These are phyloP conservation scores for Podosphaera fusca DNA, from an alignment of 2,329 filamentous ascomycete genomes.

Conservation along the genomic window DNA sequence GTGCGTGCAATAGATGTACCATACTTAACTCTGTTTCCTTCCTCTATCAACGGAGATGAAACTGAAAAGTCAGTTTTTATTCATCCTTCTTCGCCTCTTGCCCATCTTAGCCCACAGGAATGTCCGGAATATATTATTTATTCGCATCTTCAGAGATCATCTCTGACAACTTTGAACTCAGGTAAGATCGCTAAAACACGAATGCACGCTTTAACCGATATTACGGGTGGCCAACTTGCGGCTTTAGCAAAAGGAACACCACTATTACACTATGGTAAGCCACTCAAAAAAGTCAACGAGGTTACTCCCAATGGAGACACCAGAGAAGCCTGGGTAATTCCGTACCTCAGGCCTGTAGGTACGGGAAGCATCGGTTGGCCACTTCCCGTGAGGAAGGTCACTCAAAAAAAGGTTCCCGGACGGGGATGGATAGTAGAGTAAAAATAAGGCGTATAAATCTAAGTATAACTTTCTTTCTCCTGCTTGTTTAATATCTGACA, in stretches of 20 bases:
- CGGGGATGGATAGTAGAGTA: slow-evolving; percentile 42
- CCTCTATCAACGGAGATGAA: slow-evolving; percentile 25
- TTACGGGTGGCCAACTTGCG: slow-evolving; percentile 53
- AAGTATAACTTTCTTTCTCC: background rate
- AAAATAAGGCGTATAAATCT: background rate
- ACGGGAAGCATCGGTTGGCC: slow-evolving; percentile 50
- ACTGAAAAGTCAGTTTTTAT: slow-evolving; percentile 54
- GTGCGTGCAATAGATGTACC: slow-evolving; percentile 78
- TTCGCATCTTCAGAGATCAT: slow-evolving; percentile 53
- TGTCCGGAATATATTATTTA: slow-evolving; percentile 80
- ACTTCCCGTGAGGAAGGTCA: slow-evolving; percentile 61
- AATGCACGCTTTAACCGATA: slow-evolving; percentile 69
- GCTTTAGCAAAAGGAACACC: slow-evolving; percentile 67
- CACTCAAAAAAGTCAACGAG: slow-evolving; percentile 41
- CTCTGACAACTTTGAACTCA: slow-evolving; percentile 22
- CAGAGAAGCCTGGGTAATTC: slow-evolving; percentile 65
- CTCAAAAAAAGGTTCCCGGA: slow-evolving; percentile 49
- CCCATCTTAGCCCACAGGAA: slow-evolving; percentile 43
- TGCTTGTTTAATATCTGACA: too few species aligned
- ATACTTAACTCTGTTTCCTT: slow-evolving; percentile 64
- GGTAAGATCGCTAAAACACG: slow-evolving; percentile 47
- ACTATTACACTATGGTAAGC: slow-evolving; percentile 66
- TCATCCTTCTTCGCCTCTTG: slow-evolving; percentile 64
- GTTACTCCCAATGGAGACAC: slow-evolving; percentile 20
- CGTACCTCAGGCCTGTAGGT: slow-evolving; percentile 48